Base-by-base conservation (phyloP, 768 basidiomycete species). In the Asterophora lycoperdoides region DNA sequence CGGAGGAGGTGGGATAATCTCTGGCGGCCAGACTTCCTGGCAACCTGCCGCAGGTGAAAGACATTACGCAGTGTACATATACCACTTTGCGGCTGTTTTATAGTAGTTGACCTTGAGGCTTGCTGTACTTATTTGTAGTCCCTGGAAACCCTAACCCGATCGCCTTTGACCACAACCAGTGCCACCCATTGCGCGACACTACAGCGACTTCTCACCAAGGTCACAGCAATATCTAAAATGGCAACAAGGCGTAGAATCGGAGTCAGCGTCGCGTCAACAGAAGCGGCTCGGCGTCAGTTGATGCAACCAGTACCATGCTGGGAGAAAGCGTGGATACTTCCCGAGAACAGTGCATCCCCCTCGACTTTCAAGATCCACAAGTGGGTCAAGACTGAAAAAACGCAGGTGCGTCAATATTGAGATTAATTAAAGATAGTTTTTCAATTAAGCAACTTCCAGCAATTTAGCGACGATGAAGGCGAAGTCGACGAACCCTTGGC, bases 291-390 rank as follows among this genome's bases (percentile, higher is more conserved):
- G 33, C 78, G 88, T 51, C 85, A 89, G 65, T 73, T 90, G n/a
- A 89, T 91, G 85, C 86, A 88, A 60, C 89, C 89, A 6, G 89
- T 91, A n/a, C 79, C 76, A 20, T 87, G 83, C 55, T 93, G 89
- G 89, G 88, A 91, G 67, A 87, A 84, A 67, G 71, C 75, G 30
- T 88, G 86, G 86, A 72, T 78, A 9, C 64, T 73, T 10, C 78
- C 84, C 30, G 83, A 83, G 49, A 72, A 71, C 46, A 69, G 78
- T 18, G 58, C 78, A 14, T 64, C 79, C 19, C 77, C 77, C 20
- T 77, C 87, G 17, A 75, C 70, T 17, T 66, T 91, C 41, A 84
- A 81, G 59, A 73, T 89, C 18, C 79, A 75, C 59, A 84, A 83
- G 61, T 92, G 89, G 89, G 79, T 85, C 9, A 86, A 83, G 62